These are phyloP conservation scores for Lathyrus tuberosus DNA, from an alignment of 306 rosid genomes.

Conservation along the genomic window DNA sequence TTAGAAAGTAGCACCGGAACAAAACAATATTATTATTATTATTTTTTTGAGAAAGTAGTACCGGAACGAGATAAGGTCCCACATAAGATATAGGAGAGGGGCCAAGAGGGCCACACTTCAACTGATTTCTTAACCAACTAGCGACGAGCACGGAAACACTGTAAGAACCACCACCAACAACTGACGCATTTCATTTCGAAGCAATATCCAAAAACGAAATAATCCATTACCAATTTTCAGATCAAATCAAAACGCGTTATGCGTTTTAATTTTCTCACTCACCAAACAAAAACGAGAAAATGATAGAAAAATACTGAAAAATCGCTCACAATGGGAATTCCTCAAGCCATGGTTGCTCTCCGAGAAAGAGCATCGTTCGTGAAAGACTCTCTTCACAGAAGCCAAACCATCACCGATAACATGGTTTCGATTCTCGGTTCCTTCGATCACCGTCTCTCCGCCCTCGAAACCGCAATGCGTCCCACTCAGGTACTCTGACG, in stretches of 20 bases:
- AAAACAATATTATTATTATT: too few relatives aligned
- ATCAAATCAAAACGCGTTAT: constrained; percentile 9
- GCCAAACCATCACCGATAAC: constrained; percentile 77
- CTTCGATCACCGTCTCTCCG: constrained; percentile 93
- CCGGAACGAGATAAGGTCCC: constrained; percentile 39
- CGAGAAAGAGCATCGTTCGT: constrained; percentile 62
- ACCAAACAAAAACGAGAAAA: constrained; percentile 38
- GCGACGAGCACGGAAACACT: constrained; percentile 35
- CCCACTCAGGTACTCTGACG: constrained; percentile 77
- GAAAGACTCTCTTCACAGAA: constrained; percentile 70
- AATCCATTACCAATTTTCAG: neutral
- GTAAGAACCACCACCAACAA: constrained; percentile 17
- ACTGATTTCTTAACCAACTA: constrained; percentile 34
- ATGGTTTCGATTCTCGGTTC: constrained; percentile 95
- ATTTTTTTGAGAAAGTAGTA: constrained; percentile 15
- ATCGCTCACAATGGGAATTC: constrained; percentile 51
- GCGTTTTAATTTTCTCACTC: constrained; percentile 28
- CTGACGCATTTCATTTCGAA: constrained; percentile 4
- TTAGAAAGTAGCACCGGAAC: too few relatives aligned
- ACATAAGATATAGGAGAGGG: constrained; percentile 18
- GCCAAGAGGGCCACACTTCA: constrained; percentile 33
- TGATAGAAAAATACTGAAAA: constrained; percentile 17
- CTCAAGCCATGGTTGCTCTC: constrained; percentile 66
- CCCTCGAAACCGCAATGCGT: constrained; percentile 94
- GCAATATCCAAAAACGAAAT: neutral